phyloP scores from a whole-genome alignment of 23 red algal species.

The Gracilaria caudata region DNA sequence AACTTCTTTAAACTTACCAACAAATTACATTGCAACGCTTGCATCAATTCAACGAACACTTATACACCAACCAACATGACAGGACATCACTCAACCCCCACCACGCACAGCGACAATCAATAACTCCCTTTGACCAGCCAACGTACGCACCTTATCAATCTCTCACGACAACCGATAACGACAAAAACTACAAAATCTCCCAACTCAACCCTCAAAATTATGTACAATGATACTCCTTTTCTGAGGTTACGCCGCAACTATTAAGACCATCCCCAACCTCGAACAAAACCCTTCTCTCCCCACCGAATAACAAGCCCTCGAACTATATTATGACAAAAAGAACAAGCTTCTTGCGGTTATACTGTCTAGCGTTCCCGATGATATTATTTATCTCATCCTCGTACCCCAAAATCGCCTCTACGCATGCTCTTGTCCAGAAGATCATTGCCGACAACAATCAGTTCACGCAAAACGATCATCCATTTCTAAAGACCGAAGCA shows the following conservation, averaged over 20 bases:
- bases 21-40: too few species aligned
- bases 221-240: too few species aligned
- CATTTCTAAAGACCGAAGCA: not conserved
- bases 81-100: too few species aligned
- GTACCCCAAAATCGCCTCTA: not conserved
- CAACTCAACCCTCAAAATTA: too few species aligned
- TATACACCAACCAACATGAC: too few species aligned
- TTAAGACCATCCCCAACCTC: not conserved
- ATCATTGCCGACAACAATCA: not conserved
- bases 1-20: too few species aligned
- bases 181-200: too few species aligned
- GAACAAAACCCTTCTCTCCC: not conserved
- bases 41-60: too few species aligned
- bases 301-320: not conserved
- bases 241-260: not conserved
- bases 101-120: too few species aligned
- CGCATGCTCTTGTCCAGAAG: not conserved
- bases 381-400: not conserved
- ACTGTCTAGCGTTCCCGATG: not conserved
- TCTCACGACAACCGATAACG: too few species aligned
- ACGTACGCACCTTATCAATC: too few species aligned
- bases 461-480: not conserved
- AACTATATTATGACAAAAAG: not conserved
- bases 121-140: too few species aligned
- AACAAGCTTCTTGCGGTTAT: not conserved